Percentiles rank a stretch among this genome's conserved stretches.
Evolutionary conservation across 495 filamentous ascomycete genomes (phyloP).

Genomic region (Penicillium bovifimosum): DNA sequence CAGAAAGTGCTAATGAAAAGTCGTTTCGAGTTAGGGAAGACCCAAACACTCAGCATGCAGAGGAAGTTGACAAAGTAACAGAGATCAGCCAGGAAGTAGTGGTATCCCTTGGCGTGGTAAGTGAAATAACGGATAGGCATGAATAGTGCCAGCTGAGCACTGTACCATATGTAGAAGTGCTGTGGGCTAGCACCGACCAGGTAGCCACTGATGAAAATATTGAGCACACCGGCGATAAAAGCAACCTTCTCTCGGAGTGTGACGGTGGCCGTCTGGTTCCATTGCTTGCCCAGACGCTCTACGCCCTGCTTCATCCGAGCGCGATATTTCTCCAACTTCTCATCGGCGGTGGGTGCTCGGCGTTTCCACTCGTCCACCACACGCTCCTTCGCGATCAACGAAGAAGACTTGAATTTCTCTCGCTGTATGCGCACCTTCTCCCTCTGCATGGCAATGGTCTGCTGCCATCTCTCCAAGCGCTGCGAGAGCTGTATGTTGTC

Average conservation of each 20-base stretch:
- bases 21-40: constrained; percentile 84
- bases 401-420: constrained; percentile 61
- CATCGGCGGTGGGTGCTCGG: constrained; percentile 76
- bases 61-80: constrained; percentile 98
- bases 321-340: constrained; percentile 86
- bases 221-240: constrained; percentile 93
- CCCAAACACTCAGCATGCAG: constrained; percentile 75
- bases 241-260: constrained; percentile 90
- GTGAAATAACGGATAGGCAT: constrained; percentile 93
- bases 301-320: constrained; percentile 80
- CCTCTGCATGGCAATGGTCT: constrained; percentile 68
- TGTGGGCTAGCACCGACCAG: constrained; percentile 82
- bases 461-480: constrained; percentile 82
- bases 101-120: constrained; percentile 84
- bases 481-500: constrained; percentile 90
- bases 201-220: constrained; percentile 94
- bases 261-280: constrained; percentile 83
- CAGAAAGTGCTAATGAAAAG: constrained; percentile 92
- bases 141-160: constrained; percentile 77
- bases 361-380: constrained; percentile 85
- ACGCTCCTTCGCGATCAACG: constrained; percentile 56
- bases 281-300: constrained; percentile 77
- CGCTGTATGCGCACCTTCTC: constrained; percentile 79
- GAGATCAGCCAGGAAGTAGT: constrained; percentile 95
- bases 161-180: constrained; percentile 90